Evolutionary conservation across 768 basidiomycete genomes (phyloP).

Genomic region (Rhodotorula toruloides): DNA sequence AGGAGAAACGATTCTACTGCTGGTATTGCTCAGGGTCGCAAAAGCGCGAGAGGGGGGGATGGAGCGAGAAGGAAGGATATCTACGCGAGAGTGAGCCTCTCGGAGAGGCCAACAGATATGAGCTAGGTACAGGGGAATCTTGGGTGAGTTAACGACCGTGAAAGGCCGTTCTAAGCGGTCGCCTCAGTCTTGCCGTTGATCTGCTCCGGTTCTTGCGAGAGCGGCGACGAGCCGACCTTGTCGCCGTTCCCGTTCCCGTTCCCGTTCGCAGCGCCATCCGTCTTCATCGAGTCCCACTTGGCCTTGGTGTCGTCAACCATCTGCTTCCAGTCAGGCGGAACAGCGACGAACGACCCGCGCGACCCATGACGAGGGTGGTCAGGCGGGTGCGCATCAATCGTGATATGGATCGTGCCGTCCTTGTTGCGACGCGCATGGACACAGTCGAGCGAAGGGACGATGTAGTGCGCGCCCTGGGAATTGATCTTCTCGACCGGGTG

Average conservation of each 20-base stretch:
- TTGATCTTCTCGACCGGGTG: constrained; percentile 45
- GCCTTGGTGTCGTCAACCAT: neutral
- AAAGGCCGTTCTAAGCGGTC: neutral
- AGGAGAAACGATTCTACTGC: too few relatives aligned
- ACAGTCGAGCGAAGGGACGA: constrained; percentile 34
- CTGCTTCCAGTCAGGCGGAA: constrained; percentile 26
- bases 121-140: too few relatives aligned
- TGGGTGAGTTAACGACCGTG: too few relatives aligned
- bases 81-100: too few relatives aligned
- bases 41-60: too few relatives aligned
- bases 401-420: constrained; percentile 29
- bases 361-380: constrained; percentile 38
- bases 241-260: too few relatives aligned
- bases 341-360: constrained; percentile 35
- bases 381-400: constrained; percentile 30
- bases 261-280: neutral
- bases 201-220: neutral
- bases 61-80: too few relatives aligned
- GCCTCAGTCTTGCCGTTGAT: neutral
- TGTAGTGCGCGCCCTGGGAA: constrained; percentile 36
- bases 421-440: constrained; percentile 28
- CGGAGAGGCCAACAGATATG: too few relatives aligned
- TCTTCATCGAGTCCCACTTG: neutral
- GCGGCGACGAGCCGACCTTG: neutral
- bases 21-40: too few relatives aligned